A percentile compares a stretch with the other conserved stretches of the same genome.
Evolutionary conservation across 108 stramenopile genomes (phyloP).

Genomic region (Cylindrotheca closterium): DNA sequence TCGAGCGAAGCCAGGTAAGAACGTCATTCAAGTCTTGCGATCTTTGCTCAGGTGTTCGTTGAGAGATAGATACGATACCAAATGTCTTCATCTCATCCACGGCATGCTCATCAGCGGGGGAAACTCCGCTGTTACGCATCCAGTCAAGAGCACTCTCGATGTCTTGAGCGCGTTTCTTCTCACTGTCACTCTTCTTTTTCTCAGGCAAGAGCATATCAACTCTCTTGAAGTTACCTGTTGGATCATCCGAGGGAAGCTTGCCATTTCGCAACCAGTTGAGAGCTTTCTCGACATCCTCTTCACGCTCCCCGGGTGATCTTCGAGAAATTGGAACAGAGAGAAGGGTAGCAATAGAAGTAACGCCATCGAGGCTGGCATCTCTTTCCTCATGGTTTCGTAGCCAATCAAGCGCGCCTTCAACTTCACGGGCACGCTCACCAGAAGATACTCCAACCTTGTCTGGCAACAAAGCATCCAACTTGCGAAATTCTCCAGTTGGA

Average conservation of each 20-base stretch:
- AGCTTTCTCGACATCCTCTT: constrained; percentile 32
- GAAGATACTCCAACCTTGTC: not conserved
- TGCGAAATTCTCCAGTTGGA: not conserved
- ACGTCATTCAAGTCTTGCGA: constrained; percentile 9
- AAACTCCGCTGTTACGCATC: not conserved
- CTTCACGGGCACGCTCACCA: constrained; percentile 5
- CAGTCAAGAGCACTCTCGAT: constrained; percentile 31
- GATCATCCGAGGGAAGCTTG: constrained; percentile 22
- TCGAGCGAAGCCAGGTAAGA: constrained; percentile 27
- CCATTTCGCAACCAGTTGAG: constrained; percentile 33
- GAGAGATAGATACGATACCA: constrained; percentile 12
- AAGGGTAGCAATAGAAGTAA: constrained; percentile 1
- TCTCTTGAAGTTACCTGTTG: constrained; percentile 25
- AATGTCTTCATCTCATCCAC: constrained; percentile 2
- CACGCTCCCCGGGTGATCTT: constrained; percentile 16
- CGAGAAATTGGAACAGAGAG: constrained; percentile 4
- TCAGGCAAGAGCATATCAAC: constrained; percentile 23
- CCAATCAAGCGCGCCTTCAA: constrained; percentile 16
- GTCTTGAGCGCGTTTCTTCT: constrained; percentile 28
- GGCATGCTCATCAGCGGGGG: constrained; percentile 17
- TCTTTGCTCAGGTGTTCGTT: constrained; percentile 22
- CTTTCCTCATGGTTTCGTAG: constrained; percentile 13
- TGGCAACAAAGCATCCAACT: constrained; percentile 4
- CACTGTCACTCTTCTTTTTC: constrained; percentile 11
- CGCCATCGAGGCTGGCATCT: not conserved